Evolutionary conservation across 2,329 filamentous ascomycete species (phyloP), one percentile per base, ranked within the genome.

Genomic region (Fusarium nelsonii): DNA sequence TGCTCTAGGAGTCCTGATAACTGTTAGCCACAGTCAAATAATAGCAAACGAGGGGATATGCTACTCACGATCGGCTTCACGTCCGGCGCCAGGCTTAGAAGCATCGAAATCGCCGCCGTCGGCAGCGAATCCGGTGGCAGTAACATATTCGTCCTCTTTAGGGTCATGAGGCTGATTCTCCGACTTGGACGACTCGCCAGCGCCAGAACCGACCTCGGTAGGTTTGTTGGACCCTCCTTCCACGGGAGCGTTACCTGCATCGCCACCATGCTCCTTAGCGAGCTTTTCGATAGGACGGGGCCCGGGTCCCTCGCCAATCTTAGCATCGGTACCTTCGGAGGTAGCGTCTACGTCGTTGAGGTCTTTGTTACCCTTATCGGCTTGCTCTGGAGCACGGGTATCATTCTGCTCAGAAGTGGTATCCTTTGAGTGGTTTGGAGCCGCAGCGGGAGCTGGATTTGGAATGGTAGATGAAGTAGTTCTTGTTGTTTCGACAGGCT

Each of bases 21-120:
- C 15, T 16, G 53, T 73, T 52, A 73, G 58, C 18, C 23, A 39
- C 11, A 11, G 9, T 48, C 20, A 11, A 28, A 8, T 1, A 11
- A 8, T 26, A 15, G 34, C 11, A 26, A 11, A 20, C 18, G 10
- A 12, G 33, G 4, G 4, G 9, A 26, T 8, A 15, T 41, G 34
- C 18, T 33, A 82, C 84, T 79, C 78, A 90, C 90, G 85, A 69
- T 91, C 88, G 64, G 90, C 90, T 77, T 92, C 90, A 36, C 78
- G 80, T 4, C 88, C 89, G 12, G 90, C 90, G 12, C 90, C 90
- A 0, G 89, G 85, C 62, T 85, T 85, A 9, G 84, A 80, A 6
- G 87, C 88, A 71, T 92, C 90, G 74, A 91, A 91, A 70, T 91
- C 83, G 8, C 90, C 90, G 1, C 90, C 90, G 39, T 92, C 89